A percentile compares a stretch with the other conserved stretches of the same genome.
phyloP scores from a whole-genome alignment of 768 basidiomycete species.

The Rhodotorula graminis region DNA sequence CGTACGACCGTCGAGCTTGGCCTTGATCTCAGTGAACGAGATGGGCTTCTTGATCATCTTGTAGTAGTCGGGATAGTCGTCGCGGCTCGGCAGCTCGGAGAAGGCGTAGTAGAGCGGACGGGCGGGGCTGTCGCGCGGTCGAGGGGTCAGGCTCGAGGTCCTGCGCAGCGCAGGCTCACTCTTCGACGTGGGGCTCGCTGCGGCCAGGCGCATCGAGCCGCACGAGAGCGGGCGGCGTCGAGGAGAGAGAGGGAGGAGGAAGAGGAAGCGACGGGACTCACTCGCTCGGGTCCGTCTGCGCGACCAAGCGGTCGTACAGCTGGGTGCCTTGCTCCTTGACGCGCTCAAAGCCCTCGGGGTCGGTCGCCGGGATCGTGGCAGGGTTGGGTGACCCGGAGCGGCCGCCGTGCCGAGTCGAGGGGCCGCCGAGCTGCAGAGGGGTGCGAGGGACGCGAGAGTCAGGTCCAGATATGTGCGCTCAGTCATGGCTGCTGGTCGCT shows the following conservation, averaged over 20 bases:
- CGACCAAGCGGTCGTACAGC: constrained; percentile 25
- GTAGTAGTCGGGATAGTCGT: constrained; percentile 39
- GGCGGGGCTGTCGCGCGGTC: background rate
- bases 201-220: background rate
- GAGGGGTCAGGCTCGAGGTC: background rate
- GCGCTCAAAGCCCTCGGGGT: constrained; percentile 15
- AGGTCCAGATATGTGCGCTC: background rate
- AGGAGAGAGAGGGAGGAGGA: background rate
- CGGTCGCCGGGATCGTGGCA: background rate
- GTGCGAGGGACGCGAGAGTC: background rate
- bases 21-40: constrained; percentile 32
- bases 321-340: constrained; percentile 6
- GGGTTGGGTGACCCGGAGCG: background rate
- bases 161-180: no score
- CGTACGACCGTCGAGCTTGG: constrained; percentile 32
- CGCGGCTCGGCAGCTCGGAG: constrained; percentile 26
- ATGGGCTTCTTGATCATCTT: constrained; percentile 41
- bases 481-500: background rate
- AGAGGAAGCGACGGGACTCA: background rate
- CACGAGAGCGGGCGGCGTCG: background rate
- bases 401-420: background rate
- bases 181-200: no score
- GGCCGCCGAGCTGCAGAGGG: background rate
- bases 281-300: constrained; percentile 1
- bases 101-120: constrained; percentile 27